Conservation (phyloP, 371 early-diverging fungal genomes). For the Choanephora cucurbitarum region DNA sequence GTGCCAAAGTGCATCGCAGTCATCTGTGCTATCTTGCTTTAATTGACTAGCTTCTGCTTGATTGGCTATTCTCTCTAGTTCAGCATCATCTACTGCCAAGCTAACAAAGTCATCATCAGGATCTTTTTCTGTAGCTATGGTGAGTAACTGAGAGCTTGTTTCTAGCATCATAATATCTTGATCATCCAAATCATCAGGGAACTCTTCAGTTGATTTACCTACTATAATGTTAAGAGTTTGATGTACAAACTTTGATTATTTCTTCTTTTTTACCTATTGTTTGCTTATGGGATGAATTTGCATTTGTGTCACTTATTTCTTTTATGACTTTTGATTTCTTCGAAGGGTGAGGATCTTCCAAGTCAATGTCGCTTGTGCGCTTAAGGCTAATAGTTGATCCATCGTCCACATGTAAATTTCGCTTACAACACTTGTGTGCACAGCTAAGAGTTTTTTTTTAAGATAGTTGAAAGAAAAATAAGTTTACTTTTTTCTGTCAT, state of each 20-base stretch:
- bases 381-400: neutral
- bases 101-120: neutral
- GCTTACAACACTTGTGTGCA: conserved; percentile 23
- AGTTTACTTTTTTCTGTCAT: neutral
- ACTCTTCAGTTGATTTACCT: too few relatives aligned
- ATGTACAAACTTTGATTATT: too few relatives aligned
- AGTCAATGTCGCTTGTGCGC: neutral
- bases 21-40: neutral
- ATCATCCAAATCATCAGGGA: too few relatives aligned
- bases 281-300: too few relatives aligned
- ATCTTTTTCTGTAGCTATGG: neutral
- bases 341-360: neutral
- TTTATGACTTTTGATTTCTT: too few relatives aligned
- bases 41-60: neutral
- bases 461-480: neutral
- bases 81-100: neutral
- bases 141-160: neutral
- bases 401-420: neutral
- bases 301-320: too few relatives aligned
- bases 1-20: conserved; percentile 23
- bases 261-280: too few relatives aligned
- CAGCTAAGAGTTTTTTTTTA: conserved; percentile 11
- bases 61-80: neutral
- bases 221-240: too few relatives aligned
- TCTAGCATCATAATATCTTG: too few relatives aligned